Evolutionary conservation across 2,329 filamentous ascomycete genomes (phyloP), one percentile per base, ranked within the genome.

Genomic region (Colletotrichum spaethianum): DNA sequence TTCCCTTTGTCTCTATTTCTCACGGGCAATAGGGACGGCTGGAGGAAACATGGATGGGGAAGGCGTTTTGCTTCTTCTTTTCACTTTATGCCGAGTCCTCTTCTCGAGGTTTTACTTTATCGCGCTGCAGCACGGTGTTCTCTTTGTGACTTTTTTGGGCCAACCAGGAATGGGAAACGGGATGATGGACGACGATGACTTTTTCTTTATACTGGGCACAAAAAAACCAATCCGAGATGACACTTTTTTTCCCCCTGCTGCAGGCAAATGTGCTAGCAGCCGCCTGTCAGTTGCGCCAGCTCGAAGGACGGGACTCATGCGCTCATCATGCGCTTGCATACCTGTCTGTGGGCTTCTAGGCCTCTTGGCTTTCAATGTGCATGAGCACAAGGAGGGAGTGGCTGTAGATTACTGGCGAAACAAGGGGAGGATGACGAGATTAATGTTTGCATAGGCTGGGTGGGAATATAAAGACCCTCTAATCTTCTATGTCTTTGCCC

Each of bases 131-230:
- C 65, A 72, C 50, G 65, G 40, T 72, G 65, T 72, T 63, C 26
- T 72, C 52, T 67, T 69, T 59, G 69, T 59, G 36, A 55, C 55
- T 12, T 14, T 14, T 40, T 33, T 28, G 40, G 53, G 28, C 46
- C 31, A 63, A 63, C 46, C 61, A 23, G 31, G 48, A 72, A 72
- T 38, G 52, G 69, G 64, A 59, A 68, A 68, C 28, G 69, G 57
- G 59, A 72, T 46, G 69, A 72, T 31, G 69, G 69, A 69, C 36
- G 61, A 71, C 53, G 68, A 72, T 36, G 31, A 59, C 53, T 57
- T 42, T 61, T 52, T 55, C 20, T 56, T 33, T 38, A 60, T 31
- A 61, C 31, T 63, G 59, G 59, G 69, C 69, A 60, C 67, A 63
- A 69, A 69, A 68, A 48, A 64, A 42, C 7, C 62, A 53, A 67